Evolutionary conservation across 2,329 filamentous ascomycete species (phyloP), one percentile per base, ranked within the genome.

Genomic region (Arthrobotrys entomopaga): DNA sequence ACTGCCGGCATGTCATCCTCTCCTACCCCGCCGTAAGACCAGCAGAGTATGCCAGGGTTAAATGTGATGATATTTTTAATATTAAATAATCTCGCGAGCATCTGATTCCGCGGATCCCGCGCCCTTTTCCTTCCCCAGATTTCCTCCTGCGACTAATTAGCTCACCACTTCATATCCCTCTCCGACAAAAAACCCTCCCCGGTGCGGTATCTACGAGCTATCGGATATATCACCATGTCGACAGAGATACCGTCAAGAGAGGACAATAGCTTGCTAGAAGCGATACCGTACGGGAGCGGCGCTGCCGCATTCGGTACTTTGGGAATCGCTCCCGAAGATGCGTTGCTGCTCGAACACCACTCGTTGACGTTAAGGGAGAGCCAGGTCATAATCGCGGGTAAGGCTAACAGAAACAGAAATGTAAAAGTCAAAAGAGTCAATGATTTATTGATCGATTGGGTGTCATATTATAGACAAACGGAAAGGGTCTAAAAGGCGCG

Each of bases 321-420:
- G 22, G 63, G 24, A 11, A 58, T 66, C n/a, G 38, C 43, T 26
- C 49, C 70, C 46, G 70, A 74, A 13, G 70, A 74, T 74, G 70
- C 40, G 52, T 67, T 74, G 70, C 63, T 74, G 7, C 58, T 74
- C 7, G 63, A 63, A 24, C 42, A 49, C 29, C 70, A 74, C 40
- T 74, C 70, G 22, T 52, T 74, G 22, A 49, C 63, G 5, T 63
- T 74, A n/a, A 63, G 70, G 48, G 70, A 74, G n/a, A 61, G 64
- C 57, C 22, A 50, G n/a, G 16, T 74, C 19, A 64, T 57, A 1
- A 63, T 74, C 34, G 42, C 56, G 15, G 63, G 70, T 74, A 57
- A 15, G 29, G 6, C 42, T 13, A 46, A n/a, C 42, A 7, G 29
- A 34, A 10, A 34, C 29, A 34, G 6, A 3, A 1, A 34, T 5